A percentile compares a stretch with the other conserved stretches of the same genome.
Conservation (phyloP, 164 flowering plant genomes). For the Nelumbo lutea region DNA sequence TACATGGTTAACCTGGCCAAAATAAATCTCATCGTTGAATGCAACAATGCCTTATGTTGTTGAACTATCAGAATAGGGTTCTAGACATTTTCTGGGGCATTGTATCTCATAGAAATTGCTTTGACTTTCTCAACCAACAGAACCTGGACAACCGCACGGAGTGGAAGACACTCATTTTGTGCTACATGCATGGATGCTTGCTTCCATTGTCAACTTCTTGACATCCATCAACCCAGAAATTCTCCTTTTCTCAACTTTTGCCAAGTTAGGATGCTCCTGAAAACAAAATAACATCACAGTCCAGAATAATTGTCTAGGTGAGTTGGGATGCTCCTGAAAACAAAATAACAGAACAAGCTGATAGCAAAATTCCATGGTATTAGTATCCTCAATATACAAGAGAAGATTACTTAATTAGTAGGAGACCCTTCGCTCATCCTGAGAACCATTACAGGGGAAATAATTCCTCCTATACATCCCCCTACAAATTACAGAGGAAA, state of each 20-base stretch:
- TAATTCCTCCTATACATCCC: not conserved
- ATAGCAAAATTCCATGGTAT: not conserved
- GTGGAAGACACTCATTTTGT: constrained; percentile 83
- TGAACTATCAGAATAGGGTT: too few relatives aligned
- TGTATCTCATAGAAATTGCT: constrained; percentile 32
- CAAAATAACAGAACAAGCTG: not conserved
- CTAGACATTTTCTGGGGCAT: constrained; percentile 16
- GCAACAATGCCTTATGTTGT: too few relatives aligned
- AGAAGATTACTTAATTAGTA: too few relatives aligned
- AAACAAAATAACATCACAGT: not conserved
- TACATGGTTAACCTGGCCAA: too few relatives aligned
- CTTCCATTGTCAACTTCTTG: constrained; percentile 59
- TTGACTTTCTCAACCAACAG: constrained; percentile 74
- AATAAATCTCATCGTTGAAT: too few relatives aligned
- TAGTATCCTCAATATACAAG: not conserved
- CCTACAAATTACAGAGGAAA: not conserved
- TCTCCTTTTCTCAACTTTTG: constrained; percentile 66
- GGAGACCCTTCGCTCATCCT: not conserved
- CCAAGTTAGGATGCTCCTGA: constrained; percentile 67
- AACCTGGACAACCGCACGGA: constrained; percentile 82
- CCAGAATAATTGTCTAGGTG: too few relatives aligned
- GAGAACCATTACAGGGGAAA: too few relatives aligned
- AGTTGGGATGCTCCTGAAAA: too few relatives aligned
- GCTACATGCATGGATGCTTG: constrained; percentile 68
- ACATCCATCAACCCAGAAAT: constrained; percentile 77